Conservation (phyloP, 2,329 filamentous ascomycete genomes). For the Ascochyta pisi region DNA sequence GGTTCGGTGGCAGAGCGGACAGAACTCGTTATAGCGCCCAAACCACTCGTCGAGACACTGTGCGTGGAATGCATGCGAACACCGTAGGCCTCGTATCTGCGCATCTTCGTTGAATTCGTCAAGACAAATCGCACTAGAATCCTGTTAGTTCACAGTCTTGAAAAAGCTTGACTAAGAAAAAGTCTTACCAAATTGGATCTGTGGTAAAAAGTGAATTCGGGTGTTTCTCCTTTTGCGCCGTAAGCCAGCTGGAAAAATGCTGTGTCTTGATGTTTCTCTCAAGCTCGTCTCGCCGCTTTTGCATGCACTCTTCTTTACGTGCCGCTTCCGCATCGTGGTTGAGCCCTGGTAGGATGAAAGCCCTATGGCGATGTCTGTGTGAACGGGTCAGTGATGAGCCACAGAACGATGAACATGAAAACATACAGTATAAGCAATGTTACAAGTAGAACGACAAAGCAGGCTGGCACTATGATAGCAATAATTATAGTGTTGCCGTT, state of each 20-base stretch:
- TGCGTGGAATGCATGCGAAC: constrained; percentile 48
- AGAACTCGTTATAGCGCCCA: constrained; percentile 46
- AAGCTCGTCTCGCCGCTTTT: constrained; percentile 41
- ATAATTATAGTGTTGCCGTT: constrained; percentile 32
- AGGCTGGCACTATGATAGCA: constrained; percentile 41
- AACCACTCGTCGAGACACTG: constrained; percentile 50
- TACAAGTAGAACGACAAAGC: constrained; percentile 41
- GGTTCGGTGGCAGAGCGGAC: constrained; percentile 47
- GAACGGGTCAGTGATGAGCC: constrained; percentile 9
- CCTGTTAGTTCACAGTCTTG: constrained; percentile 8
- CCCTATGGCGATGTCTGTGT: constrained; percentile 28
- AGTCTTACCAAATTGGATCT: constrained; percentile 38
- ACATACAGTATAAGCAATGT: constrained; percentile 41
- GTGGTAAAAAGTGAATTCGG: constrained; percentile 22
- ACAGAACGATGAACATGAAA: neutral
- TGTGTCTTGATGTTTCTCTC: constrained; percentile 42
- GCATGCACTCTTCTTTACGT: constrained; percentile 31
- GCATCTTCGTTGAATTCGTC: constrained; percentile 43
- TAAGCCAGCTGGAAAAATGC: constrained; percentile 43
- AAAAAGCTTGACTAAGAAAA: neutral
- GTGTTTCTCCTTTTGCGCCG: constrained; percentile 30
- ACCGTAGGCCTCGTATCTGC: constrained; percentile 44
- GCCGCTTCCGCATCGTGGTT: constrained; percentile 16
- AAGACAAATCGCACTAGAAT: constrained; percentile 46
- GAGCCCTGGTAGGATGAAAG: constrained; percentile 31